Evolutionary conservation across 768 basidiomycete species (phyloP).

Genomic region (Gymnopilus dilepis): DNA sequence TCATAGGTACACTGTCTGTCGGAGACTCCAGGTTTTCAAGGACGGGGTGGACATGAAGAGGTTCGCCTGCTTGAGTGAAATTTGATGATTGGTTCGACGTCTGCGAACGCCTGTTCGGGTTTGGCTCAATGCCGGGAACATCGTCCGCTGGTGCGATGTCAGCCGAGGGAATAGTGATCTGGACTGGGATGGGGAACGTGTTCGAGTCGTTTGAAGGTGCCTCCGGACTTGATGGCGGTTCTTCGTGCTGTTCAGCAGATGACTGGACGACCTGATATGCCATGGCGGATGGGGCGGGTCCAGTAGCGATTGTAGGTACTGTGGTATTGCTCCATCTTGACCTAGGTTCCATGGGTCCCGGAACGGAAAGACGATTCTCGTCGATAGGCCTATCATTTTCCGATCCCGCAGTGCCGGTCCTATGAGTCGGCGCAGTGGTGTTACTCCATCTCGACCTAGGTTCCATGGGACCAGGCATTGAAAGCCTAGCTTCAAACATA

Average conservation of each 20-base stretch:
- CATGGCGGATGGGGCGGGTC: not conserved
- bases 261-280: conserved; percentile 18
- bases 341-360: conserved; percentile 14
- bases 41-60: conserved; percentile 39
- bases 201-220: conserved; percentile 23
- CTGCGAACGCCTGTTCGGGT: conserved; percentile 15
- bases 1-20: conserved; percentile 60
- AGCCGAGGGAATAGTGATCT: conserved; percentile 46
- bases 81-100: conserved; percentile 22
- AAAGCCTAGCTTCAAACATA: conserved; percentile 3
- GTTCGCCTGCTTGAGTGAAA: conserved; percentile 27
- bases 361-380: conserved; percentile 14
- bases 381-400: conserved; percentile 6
- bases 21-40: conserved; percentile 49
- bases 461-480: conserved; percentile 15
- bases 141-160: conserved; percentile 33
- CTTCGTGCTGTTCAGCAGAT: conserved; percentile 24
- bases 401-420: conserved; percentile 1
- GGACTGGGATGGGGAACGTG: conserved; percentile 50
- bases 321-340: conserved; percentile 36
- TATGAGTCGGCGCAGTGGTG: conserved; percentile 6
- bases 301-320: conserved; percentile 33
- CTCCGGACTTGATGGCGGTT: conserved; percentile 8
- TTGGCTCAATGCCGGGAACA: not conserved
- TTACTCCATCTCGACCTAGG: conserved; percentile 19